These are phyloP conservation scores for Massariosphaeria phaeospora DNA, from an alignment of 495 filamentous ascomycete species.

Conservation along the genomic window DNA sequence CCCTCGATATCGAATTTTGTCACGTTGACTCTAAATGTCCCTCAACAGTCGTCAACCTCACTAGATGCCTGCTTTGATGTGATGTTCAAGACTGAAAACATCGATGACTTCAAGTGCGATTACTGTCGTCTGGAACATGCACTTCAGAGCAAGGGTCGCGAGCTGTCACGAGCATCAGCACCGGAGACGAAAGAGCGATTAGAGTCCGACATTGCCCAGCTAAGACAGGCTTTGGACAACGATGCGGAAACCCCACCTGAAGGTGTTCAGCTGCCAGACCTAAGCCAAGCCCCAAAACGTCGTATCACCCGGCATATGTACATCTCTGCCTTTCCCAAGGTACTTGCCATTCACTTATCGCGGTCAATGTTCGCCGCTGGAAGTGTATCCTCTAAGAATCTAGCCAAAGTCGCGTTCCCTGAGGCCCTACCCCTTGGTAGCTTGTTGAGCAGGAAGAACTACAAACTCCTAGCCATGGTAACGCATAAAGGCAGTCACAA, in stretches of 20 bases:
- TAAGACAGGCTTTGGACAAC: conserved; percentile 58
- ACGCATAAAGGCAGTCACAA: conserved; percentile 95
- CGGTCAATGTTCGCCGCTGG: conserved; percentile 47
- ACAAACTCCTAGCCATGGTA: conserved; percentile 80
- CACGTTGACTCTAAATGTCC: conserved; percentile 86
- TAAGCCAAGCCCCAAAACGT: conserved; percentile 67
- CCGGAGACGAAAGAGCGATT: conserved; percentile 50
- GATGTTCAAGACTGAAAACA: conserved; percentile 88
- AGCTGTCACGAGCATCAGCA: conserved; percentile 46
- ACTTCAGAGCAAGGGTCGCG: conserved; percentile 46
- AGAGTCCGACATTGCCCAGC: conserved; percentile 50
- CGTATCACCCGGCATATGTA: conserved; percentile 80
- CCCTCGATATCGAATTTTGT: conserved; percentile 80
- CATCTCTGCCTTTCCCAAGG: conserved; percentile 78
- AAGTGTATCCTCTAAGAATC: conserved; percentile 80
- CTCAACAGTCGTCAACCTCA: conserved; percentile 63
- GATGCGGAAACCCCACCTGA: conserved; percentile 74
- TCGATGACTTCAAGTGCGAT: conserved; percentile 95
- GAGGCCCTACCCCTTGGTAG: conserved; percentile 77
- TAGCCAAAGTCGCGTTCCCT: conserved; percentile 86
- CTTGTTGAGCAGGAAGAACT: conserved; percentile 68
- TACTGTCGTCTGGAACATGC: conserved; percentile 84
- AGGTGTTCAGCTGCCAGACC: conserved; percentile 69
- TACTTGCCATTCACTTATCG: conserved; percentile 87
- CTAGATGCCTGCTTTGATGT: conserved; percentile 81